These are phyloP conservation scores for Hibiscus syriacus DNA, from an alignment of 345 rosid species.

Conservation along the genomic window DNA sequence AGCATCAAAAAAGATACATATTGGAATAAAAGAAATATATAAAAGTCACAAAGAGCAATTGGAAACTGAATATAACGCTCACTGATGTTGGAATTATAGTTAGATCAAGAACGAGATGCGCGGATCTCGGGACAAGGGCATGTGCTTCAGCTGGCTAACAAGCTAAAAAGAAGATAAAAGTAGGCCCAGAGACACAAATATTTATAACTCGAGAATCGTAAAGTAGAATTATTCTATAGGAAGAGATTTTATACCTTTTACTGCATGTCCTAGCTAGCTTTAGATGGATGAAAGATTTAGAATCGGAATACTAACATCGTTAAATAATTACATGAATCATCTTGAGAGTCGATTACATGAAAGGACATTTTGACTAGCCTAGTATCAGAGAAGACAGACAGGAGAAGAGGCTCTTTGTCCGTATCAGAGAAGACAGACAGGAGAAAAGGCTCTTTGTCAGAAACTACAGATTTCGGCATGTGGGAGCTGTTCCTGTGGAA, in stretches of 20 bases:
- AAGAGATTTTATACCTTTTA: not conserved
- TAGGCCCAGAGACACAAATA: not conserved
- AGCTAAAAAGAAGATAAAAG: constrained; percentile 10
- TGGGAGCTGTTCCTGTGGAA: not conserved
- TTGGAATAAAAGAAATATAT: no score
- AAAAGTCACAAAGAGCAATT: no score
- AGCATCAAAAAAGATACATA: no score
- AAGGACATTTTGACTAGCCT: constrained; percentile 1
- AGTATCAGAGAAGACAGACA: not conserved
- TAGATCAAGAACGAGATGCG: constrained; percentile 29
- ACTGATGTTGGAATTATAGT: not conserved
- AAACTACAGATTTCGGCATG: not conserved
- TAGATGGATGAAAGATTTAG: no score
- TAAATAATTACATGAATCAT: no score
- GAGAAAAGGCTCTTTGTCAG: not conserved
- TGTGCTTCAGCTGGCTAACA: constrained; percentile 31
- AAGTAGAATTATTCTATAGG: no score
- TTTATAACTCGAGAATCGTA: not conserved
- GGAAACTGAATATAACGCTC: not conserved
- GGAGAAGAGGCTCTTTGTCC: no score
- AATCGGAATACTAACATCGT: no score
- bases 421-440: no score
- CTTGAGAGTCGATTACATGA: no score
- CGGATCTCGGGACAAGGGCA: constrained; percentile 43
- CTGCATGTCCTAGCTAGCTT: not conserved